Base-by-base conservation (phyloP, 2,329 filamentous ascomycete species). In the Exutisphaerella laricina region DNA sequence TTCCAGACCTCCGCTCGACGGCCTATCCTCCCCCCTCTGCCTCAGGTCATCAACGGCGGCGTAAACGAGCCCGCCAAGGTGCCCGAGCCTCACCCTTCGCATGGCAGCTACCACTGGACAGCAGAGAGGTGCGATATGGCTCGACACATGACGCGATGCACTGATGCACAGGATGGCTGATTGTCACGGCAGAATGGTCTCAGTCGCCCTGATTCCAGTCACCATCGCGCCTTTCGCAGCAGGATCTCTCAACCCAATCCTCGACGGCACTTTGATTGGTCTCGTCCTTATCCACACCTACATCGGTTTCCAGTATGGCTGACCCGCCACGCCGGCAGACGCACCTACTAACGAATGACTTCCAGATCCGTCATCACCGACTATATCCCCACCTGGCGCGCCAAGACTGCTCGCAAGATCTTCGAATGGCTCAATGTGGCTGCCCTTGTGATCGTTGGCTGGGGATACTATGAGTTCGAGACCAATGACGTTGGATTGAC, bases 21-120 rank as follows among this genome's bases (percentile, higher is more conserved):
- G 67, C 75, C 77, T 63, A 83, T 90, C 61, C 77, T 98, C 45
- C 88, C 90, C 47, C 82, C 88, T 43, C 78, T 85, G 54, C 88
- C 89, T 61, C 92, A 65, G 46, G 54, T 50, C 35, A 58, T 64
- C 38, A 35, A 51, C 23, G 60, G 60, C 48, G 50, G 60, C 84
- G 88, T 89, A 64, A 98, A 98, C 71, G 89, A 97, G 62, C 79
- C 92, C 43, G 85, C 79, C 22, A 79, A 79, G 28, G 69, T 95
- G 17, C 89, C 88, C 33, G 64, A 78, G 16, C 70, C 86, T 40
- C 79, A 77, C 57, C 81, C 90, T 30, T 73, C 80, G 43, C 87
- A 98, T 71, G 92, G 92, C 58, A 94, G 85, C 68, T 98, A 97
- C 75, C 92, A 98, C 78, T 98, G 92, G 92, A 86, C 85, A 48